These are phyloP conservation scores for Fibroporia radiculosa DNA, from an alignment of 768 basidiomycete genomes.

Conservation along the genomic window DNA sequence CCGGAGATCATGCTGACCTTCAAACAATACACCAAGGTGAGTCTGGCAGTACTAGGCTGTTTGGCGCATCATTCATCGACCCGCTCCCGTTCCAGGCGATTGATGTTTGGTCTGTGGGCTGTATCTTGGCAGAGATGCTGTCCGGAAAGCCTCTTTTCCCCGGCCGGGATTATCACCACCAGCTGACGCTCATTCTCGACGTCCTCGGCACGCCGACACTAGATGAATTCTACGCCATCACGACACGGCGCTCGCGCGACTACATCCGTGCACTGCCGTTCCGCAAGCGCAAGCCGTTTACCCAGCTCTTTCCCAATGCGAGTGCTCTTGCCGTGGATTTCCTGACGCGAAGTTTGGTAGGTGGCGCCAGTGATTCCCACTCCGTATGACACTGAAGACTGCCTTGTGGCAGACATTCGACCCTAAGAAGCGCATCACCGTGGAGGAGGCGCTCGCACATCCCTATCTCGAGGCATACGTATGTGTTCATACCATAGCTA, in stretches of 20 bases:
- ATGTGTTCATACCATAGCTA: constrained; percentile 22
- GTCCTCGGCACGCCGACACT: constrained; percentile 95
- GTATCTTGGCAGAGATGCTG: constrained; percentile 95
- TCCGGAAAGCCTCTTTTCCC: constrained; percentile 95
- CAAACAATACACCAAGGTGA: constrained; percentile 92
- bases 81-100: constrained; percentile 48
- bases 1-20: constrained; percentile 99
- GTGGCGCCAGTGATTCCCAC: background rate
- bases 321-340: constrained; percentile 71
- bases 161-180: constrained; percentile 94
- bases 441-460: constrained; percentile 91
- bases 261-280: constrained; percentile 95
- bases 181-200: constrained; percentile 90
- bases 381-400: no score
- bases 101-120: constrained; percentile 83
- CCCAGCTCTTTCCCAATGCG: constrained; percentile 85
- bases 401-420: constrained; percentile 70
- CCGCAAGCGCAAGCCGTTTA: constrained; percentile 78
- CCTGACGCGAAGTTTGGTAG: constrained; percentile 68
- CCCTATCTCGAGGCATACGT: constrained; percentile 93
- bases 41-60: no score
- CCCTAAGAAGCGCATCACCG: constrained; percentile 93
- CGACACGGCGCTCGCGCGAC: constrained; percentile 83
- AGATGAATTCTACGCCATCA: constrained; percentile 97
- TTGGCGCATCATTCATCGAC: no score